These are phyloP conservation scores for Pholiota microspora DNA, from an alignment of 768 basidiomycete genomes.

Conservation along the genomic window DNA sequence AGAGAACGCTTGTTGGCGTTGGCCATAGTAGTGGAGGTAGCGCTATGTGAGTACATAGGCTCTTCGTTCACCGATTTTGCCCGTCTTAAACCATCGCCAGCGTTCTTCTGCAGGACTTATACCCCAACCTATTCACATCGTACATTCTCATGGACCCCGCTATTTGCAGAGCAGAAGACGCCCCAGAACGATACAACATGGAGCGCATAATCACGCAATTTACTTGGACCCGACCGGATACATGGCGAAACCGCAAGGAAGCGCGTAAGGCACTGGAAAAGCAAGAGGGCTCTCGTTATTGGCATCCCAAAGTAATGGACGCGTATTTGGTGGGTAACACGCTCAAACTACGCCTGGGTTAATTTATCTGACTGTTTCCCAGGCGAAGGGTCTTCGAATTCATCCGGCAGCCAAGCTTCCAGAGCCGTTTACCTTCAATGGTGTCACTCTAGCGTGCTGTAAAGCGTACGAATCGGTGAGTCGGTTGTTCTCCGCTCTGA, in stretches of 20 bases:
- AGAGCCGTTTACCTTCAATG: constrained; percentile 8
- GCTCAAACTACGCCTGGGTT: not conserved
- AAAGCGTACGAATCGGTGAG: constrained; percentile 6
- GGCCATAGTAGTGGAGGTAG: constrained; percentile 6
- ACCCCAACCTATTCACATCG: constrained; percentile 4
- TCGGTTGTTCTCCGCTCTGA: not conserved
- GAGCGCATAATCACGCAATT: constrained; percentile 9
- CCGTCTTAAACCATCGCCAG: not conserved
- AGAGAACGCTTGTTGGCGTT: constrained; percentile 3
- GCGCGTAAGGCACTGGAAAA: constrained; percentile 2
- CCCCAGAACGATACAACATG: not conserved
- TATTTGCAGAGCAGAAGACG: constrained; percentile 1
- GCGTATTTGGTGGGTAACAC: constrained; percentile 2
- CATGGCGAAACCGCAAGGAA: constrained; percentile 1
- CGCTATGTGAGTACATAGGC: constrained; percentile 9
- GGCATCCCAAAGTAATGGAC: constrained; percentile 8
- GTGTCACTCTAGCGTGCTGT: constrained; percentile 7
- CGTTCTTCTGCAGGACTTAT: constrained; percentile 1
- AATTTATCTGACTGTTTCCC: not conserved
- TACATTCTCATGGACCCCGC: constrained; percentile 6
- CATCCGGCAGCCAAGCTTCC: constrained; percentile 9
- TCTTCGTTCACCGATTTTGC: not conserved
- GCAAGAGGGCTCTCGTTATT: constrained; percentile 8
- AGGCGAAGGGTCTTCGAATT: constrained; percentile 5
- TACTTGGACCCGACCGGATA: constrained; percentile 9